Evolutionary conservation across 2,329 filamentous ascomycete species (phyloP).

Genomic region (Colletotrichum trifolii): DNA sequence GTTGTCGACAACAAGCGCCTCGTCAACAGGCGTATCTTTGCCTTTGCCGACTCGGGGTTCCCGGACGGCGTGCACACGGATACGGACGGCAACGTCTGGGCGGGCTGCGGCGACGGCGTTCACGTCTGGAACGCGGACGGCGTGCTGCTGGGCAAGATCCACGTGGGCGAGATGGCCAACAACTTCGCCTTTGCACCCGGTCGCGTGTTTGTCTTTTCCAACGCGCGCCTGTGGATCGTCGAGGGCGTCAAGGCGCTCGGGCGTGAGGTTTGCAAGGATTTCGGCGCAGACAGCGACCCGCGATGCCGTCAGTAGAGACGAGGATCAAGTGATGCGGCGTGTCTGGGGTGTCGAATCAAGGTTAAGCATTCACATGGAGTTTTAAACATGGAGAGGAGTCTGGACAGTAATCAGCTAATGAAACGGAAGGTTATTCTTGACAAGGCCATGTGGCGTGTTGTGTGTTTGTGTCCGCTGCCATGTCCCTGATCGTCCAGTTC

Average conservation of each 20-base stretch:
- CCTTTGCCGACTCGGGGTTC: conserved; percentile 58
- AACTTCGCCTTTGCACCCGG: conserved; percentile 60
- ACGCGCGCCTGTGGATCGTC: conserved; percentile 52
- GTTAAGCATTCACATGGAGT: no score
- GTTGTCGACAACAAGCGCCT: conserved; percentile 26
- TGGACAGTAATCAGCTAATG: no score
- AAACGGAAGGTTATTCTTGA: no score
- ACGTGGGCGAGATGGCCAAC: conserved; percentile 53
- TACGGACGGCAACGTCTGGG: conserved; percentile 58
- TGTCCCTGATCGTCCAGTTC: no score
- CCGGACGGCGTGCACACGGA: conserved; percentile 61
- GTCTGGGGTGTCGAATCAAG: no score
- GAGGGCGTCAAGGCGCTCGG: conserved; percentile 36
- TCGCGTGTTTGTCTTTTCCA: conserved; percentile 60
- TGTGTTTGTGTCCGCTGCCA: no score
- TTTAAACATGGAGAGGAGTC: no score
- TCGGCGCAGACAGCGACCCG: conserved; percentile 33
- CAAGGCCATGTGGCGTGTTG: no score
- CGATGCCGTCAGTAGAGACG: conserved; percentile 7
- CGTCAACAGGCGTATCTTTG: conserved; percentile 60
- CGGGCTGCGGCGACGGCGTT: conserved; percentile 60
- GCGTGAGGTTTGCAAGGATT: conserved; percentile 40
- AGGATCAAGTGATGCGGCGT: neutral
- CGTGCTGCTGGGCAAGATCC: conserved; percentile 56
- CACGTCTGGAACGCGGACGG: conserved; percentile 60